Conservation (phyloP, 2,329 filamentous ascomycete genomes). For the Albophoma yamanashiensis region DNA sequence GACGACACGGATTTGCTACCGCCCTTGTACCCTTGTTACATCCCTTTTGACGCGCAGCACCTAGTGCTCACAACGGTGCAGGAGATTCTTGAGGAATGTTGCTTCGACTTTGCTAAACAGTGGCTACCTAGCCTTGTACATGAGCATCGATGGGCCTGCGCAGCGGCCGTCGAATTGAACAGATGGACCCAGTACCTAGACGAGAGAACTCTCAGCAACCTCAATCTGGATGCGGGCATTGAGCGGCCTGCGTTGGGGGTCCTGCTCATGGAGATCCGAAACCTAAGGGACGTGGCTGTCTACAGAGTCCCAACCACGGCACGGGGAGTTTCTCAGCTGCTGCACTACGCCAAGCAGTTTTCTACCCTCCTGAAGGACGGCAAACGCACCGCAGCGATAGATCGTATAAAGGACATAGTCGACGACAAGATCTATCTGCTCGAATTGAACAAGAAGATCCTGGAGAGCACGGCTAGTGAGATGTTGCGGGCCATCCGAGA, state of each 20-base stretch:
- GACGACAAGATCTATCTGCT: neutral
- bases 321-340: neutral
- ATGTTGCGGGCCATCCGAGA: neutral
- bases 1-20: neutral
- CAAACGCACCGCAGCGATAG: neutral
- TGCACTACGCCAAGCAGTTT: neutral
- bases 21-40: neutral
- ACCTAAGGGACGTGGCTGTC: neutral
- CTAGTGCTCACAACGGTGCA: neutral
- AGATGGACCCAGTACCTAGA: neutral
- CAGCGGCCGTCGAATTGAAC: neutral
- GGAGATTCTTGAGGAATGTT: neutral
- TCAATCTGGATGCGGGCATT: neutral
- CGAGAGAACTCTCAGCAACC: neutral
- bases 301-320: neutral
- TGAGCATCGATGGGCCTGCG: neutral
- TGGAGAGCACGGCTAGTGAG: neutral
- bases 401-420: neutral
- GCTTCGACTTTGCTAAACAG: neutral
- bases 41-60: neutral
- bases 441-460: neutral
- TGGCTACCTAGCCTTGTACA: neutral
- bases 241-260: too few species aligned
- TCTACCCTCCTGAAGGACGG: neutral
- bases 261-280: neutral